Percentiles rank a stretch among this genome's conserved stretches.
These are phyloP conservation scores for Candida railenensis DNA, from an alignment of 805 yeast species.

Conservation along the genomic window DNA sequence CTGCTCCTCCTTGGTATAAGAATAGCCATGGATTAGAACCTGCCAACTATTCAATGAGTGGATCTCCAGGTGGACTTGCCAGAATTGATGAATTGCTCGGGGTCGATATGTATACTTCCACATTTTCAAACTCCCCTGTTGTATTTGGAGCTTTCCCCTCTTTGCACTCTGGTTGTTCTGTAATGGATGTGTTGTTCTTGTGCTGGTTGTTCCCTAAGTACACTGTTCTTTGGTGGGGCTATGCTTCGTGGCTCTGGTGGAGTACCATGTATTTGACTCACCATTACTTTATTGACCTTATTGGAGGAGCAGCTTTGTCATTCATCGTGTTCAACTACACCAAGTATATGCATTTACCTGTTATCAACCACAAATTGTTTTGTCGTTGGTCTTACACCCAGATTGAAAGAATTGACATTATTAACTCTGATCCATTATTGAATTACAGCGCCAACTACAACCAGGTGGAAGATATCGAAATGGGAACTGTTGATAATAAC, in stretches of 20 bases:
- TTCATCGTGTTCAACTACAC: constrained; percentile 67
- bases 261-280: constrained; percentile 96
- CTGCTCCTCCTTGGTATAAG: constrained; percentile 98
- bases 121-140: constrained; percentile 83
- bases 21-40: constrained; percentile 80
- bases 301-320: constrained; percentile 89
- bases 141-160: constrained; percentile 90
- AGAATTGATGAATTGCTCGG: constrained; percentile 82
- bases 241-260: constrained; percentile 98
- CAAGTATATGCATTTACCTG: constrained; percentile 67
- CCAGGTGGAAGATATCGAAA: constrained; percentile 2
- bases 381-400: constrained; percentile 69
- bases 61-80: constrained; percentile 93
- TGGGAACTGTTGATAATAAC: background rate
- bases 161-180: constrained; percentile 90
- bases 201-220: constrained; percentile 76
- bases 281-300: constrained; percentile 90
- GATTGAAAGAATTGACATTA: constrained; percentile 24
- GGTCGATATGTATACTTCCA: constrained; percentile 76
- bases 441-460: constrained; percentile 1
- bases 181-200: constrained; percentile 88
- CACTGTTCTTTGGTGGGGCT: constrained; percentile 64
- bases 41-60: constrained; percentile 87
- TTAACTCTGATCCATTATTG: constrained; percentile 31
- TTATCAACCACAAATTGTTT: constrained; percentile 47